Conservation (phyloP, 1,139 yeast species). For the Wickerhamiella pararugosa region DNA sequence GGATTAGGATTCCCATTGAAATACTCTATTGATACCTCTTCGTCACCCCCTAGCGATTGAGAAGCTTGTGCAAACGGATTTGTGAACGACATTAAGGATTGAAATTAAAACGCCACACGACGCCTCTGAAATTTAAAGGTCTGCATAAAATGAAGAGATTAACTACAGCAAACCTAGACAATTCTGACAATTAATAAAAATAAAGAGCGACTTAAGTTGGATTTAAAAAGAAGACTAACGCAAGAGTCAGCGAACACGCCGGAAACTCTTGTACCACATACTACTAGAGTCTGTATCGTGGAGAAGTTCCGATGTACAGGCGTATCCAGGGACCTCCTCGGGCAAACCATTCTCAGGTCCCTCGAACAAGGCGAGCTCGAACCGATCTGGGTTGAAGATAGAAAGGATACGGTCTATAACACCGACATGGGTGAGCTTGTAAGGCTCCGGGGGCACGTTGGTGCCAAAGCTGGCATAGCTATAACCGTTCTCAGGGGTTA, state of each 20-base stretch:
- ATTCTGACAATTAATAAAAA: background rate
- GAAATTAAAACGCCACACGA: background rate
- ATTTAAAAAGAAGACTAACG: background rate
- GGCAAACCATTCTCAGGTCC: slow-evolving; percentile 12
- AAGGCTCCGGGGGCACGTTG: slow-evolving; percentile 42
- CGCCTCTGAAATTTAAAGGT: background rate
- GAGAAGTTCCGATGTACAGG: slow-evolving; percentile 2
- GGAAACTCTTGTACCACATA: slow-evolving; percentile 7
- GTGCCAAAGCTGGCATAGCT: slow-evolving; percentile 94
- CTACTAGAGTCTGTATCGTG: slow-evolving; percentile 4
- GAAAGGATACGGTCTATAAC: slow-evolving; percentile 41
- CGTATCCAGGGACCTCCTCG: slow-evolving; percentile 6
- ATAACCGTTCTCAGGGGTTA: slow-evolving; percentile 90
- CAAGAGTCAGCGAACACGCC: background rate
- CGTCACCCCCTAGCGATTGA: slow-evolving; percentile 27
- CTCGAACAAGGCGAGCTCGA: slow-evolving; percentile 54
- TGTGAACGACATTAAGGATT: background rate
- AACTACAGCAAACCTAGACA: background rate
- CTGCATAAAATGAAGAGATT: background rate
- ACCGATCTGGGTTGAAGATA: slow-evolving; percentile 61
- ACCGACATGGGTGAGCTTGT: slow-evolving; percentile 33
- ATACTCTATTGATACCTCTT: slow-evolving; percentile 57
- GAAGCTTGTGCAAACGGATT: slow-evolving; percentile 14
- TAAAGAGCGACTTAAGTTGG: background rate
- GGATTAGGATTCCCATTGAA: slow-evolving; percentile 69